Percentiles rank a stretch among this genome's conserved stretches.
These are phyloP conservation scores for Arachnopeziza araneosa DNA, from an alignment of 2,329 filamentous ascomycete species.

Conservation along the genomic window DNA sequence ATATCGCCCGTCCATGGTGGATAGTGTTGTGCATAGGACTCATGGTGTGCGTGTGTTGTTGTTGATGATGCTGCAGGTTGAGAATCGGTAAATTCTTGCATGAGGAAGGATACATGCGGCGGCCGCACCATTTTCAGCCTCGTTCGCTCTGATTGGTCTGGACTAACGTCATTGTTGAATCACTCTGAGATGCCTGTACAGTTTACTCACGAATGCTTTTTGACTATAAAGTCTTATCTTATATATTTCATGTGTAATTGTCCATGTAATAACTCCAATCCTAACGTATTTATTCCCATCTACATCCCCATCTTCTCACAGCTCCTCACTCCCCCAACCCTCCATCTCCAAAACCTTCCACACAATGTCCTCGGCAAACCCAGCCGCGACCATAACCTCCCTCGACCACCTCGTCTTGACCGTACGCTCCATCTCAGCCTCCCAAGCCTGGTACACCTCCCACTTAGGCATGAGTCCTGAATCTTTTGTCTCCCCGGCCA, in stretches of 20 bases:
- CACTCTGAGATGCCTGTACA: no score
- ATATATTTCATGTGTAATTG: no score
- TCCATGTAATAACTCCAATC: no score
- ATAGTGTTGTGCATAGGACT: slow-evolving; percentile 4
- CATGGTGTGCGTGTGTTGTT: slow-evolving; percentile 1
- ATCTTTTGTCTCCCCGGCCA: slow-evolving; percentile 40
- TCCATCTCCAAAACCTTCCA: neutral
- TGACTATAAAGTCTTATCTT: no score
- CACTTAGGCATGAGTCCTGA: slow-evolving; percentile 53
- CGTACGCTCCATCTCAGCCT: slow-evolving; percentile 43
- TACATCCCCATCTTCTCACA: neutral
- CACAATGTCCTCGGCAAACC: slow-evolving; percentile 7
- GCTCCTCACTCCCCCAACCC: neutral
- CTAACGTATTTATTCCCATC: neutral
- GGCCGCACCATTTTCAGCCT: no score
- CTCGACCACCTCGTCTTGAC: slow-evolving; percentile 59
- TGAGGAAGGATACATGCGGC: neutral
- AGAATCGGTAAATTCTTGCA: neutral
- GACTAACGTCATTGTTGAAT: no score
- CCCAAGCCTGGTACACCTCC: slow-evolving; percentile 48
- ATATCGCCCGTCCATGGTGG: slow-evolving; percentile 19
- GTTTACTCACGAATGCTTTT: no score
- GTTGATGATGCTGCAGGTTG: neutral
- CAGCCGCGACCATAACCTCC: slow-evolving; percentile 21
- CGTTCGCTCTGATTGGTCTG: no score